phyloP scores from a whole-genome alignment of 148 eudicot genomes.

The Silene latifolia region DNA sequence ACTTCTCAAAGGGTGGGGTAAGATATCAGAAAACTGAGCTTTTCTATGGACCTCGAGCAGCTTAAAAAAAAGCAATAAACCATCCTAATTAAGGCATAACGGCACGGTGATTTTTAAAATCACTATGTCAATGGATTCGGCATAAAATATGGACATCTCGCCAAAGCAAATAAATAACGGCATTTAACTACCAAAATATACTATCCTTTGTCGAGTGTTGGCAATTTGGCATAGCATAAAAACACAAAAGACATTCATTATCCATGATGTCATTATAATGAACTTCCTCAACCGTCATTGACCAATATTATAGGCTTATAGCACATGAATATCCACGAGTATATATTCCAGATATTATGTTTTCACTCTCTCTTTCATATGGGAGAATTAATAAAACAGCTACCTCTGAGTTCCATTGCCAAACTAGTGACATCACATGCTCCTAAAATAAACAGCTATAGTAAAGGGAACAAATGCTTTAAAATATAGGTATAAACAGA shows the following conservation, averaged over 20 bases:
- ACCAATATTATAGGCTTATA: not conserved
- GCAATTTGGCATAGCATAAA: not conserved
- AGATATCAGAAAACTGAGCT: not conserved
- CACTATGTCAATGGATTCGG: not conserved
- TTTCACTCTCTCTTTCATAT: too few species aligned
- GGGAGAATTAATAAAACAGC: not conserved
- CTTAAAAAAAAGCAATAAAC: slow-evolving; percentile 9
- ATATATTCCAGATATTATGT: not conserved
- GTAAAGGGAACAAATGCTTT: not conserved
- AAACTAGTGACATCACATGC: slow-evolving; percentile 8
- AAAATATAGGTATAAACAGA: slow-evolving; percentile 2
- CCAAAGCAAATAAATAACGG: not conserved
- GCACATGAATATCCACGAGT: not conserved
- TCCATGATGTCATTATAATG: not conserved
- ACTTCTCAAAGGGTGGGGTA: not conserved
- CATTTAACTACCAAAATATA: not conserved
- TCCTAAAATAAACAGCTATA: not conserved
- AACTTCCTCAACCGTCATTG: slow-evolving; percentile 2
- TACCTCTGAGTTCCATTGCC: not conserved
- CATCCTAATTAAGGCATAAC: not conserved
- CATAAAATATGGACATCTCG: not conserved
- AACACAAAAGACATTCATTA: not conserved
- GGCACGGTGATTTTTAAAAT: not conserved
- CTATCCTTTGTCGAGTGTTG: not conserved
- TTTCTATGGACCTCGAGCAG: not conserved